Evolutionary conservation across 768 basidiomycete species (phyloP).

Genomic region (Kondoa subrosea): DNA sequence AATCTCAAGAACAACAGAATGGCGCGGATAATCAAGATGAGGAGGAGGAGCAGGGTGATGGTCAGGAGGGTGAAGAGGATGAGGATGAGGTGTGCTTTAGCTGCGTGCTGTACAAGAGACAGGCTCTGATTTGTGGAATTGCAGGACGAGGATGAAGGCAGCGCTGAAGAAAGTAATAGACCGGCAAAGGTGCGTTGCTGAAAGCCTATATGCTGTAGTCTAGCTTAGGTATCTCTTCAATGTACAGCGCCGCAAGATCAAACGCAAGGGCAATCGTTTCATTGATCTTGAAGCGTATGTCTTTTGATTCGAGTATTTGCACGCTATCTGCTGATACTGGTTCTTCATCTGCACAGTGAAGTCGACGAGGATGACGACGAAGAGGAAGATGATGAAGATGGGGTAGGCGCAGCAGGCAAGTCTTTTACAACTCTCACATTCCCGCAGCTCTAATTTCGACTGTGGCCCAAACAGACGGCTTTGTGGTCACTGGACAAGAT

Average conservation of each 20-base stretch:
- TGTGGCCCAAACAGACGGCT: conserved; percentile 30
- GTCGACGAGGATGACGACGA: conserved; percentile 94
- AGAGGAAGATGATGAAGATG: conserved; percentile 40
- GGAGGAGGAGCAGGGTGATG: conserved; percentile 31
- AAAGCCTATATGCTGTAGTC: not conserved
- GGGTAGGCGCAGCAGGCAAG: conserved; percentile 32
- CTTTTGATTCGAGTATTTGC: conserved; percentile 44
- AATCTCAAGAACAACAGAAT: conserved; percentile 1
- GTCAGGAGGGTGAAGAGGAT: conserved; percentile 38
- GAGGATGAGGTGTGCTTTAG: conserved; percentile 42
- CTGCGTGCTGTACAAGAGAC: conserved; percentile 46
- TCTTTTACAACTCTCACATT: not conserved
- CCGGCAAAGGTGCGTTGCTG: not conserved
- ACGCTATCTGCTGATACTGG: conserved; percentile 54
- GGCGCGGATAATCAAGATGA: conserved; percentile 24
- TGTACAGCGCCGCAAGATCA: not conserved
- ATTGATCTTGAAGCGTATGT: conserved; percentile 9
- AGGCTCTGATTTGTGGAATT: conserved; percentile 37
- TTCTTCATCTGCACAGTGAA: conserved; percentile 89
- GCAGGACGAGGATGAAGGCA: conserved; percentile 42
- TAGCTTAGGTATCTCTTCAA: not conserved
- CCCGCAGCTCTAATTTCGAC: not conserved
- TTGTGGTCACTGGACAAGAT: conserved; percentile 30
- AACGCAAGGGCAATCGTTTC: conserved; percentile 4
- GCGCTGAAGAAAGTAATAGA: conserved; percentile 38